Base-by-base conservation (phyloP, 2,329 filamentous ascomycete genomes). In the Aspergillus terreus region DNA sequence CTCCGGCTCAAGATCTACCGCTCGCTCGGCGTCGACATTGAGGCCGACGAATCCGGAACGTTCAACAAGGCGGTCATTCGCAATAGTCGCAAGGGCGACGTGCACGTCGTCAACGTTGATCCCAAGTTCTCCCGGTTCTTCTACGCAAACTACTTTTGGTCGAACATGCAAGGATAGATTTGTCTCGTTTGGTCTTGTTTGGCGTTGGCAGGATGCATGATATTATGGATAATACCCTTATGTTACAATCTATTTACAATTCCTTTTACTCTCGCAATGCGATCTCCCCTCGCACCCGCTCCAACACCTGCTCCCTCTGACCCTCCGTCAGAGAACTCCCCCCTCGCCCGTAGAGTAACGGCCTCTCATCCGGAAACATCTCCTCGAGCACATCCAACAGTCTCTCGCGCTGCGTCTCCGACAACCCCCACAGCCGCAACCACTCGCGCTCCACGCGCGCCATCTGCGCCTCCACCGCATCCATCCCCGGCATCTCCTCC, bases 141-240 rank as follows among this genome's bases (percentile, higher is more conserved):
- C 67, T 96, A 96, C 65, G 90, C 92, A 19, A 95, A 96, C 64
- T 95, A 95, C 70, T 95, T 97, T 67, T 99, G 94, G 94, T 82
- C 90, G 64, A 92, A 85, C 27, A 78, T 96, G 69, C 95, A 76
- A 70, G 70, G 67, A 32, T 74, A 57, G 23, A 33, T n/a, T 23
- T 46, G 23, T 48, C 36, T 45, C 30, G 43, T 50, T 42, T 42
- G 17, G 40, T 10, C 11, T 42, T 1, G 33, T 53, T 47, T 48
- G 62, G 63, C 57, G 62, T 62, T 64, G 10, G 27, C 27, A 30
- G 27, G 9, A 30, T 30, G 27, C 27, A 30, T 30, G 27, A 30
- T 38, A 11, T 15, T 42, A 21, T 38, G 35, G 35, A 38, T 4
- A 53, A 57, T 53, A 59, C 55, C 54, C 57, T 46, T 55, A 33